Base-by-base conservation (phyloP, 352 stramenopile genomes). In the Globisporangium carolinianum region DNA sequence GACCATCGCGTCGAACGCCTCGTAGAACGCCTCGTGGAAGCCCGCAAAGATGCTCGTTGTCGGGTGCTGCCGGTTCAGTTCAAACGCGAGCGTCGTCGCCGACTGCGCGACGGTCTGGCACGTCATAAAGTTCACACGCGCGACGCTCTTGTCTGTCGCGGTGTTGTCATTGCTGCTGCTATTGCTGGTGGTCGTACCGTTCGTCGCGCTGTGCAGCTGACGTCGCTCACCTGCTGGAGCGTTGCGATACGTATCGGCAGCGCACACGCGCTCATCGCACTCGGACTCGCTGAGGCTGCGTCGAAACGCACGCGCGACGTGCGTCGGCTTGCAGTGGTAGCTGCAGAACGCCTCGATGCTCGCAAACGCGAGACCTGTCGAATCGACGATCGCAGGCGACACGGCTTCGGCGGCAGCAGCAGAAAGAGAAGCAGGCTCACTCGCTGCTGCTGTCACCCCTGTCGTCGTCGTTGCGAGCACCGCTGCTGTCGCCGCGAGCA, bases 21-120 rank as follows among this genome's bases (percentile, higher is more conserved):
- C 47, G 64, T 87, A 87, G 53, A 89, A 89, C 10, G 76, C 69
- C 17, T 74, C 66, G 54, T 86, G 67, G 55, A 89, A 87, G 37
- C 66, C 71, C 17, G 56, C 58, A 37, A 88, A 83, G 41, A 86
- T 71, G 38, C 73, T 70, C 2, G 60, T 37, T 4, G 63, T 46
- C 35, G 60, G 41, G 15, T 54, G 63, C 2, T 63, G 68, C 14
- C 73, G 47, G 45, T 56, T 63, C 8, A 75, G 63, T 46, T 71
- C 61, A 36, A 87, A 82, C 48, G 69, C 69, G 53, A 83, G 56
- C 38, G 71, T 63, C 53, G 69, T 64, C 42, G 54, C 46, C 5
- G 72, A 67, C 57, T 66, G 61, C 36, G 71, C 61, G 39, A 75
- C 68, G 2, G 60, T 51, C 42, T 69, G 66, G 38, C 76, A 89